Evolutionary conservation across 192 early-diverging fungal genomes (phyloP), one percentile per base, ranked within the genome.

Genomic region (Coemansia sp.): DNA sequence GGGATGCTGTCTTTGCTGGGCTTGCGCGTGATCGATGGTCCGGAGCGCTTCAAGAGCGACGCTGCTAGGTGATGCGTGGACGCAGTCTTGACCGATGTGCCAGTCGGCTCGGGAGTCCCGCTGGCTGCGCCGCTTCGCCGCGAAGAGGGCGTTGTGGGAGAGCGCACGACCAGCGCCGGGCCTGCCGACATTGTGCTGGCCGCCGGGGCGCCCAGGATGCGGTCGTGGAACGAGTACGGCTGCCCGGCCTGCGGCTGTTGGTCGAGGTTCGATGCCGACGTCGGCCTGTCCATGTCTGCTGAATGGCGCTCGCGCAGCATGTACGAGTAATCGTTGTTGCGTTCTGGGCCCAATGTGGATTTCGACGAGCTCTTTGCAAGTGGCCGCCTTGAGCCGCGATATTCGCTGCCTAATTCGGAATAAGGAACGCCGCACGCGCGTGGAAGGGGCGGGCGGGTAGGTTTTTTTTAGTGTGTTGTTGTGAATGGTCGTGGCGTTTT

Each of bases 291-390:
- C 1, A 47, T 44, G 18, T 55, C 44, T 10, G 53, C 48, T 22
- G 64, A 67, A 38, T 54, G 53, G 36, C 64, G 71, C 49, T 67
- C 71, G n/a, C 42, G 50, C 13, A 68, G 30, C 48, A 75, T 25
- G 28, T 75, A 75, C 25, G 72, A 64, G 29, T 75, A 75, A 41
- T 75, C 64, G 50, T 75, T 75, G 50, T 75, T 75, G 60, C 56
- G 54, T 26, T 60, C 60, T 9, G n/a, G 18, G 6, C 27, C 40
- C 3, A 64, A 30, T 14, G 55, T 38, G 10, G 35, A 32, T 22
- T 44, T 48, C 9, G 61, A 55, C 36, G 53, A 37, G 37, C 51
- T 64, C 50, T 41, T 57, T n/a, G 27, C 48, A 7, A 36, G 30
- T 17, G 53, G 39, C n/a, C 32, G 29, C 20, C 33, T 36, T 24